Evolutionary conservation across 78 protist genomes (phyloP), one percentile per base, ranked within the genome.

Genomic region (Paulinella micropora): DNA sequence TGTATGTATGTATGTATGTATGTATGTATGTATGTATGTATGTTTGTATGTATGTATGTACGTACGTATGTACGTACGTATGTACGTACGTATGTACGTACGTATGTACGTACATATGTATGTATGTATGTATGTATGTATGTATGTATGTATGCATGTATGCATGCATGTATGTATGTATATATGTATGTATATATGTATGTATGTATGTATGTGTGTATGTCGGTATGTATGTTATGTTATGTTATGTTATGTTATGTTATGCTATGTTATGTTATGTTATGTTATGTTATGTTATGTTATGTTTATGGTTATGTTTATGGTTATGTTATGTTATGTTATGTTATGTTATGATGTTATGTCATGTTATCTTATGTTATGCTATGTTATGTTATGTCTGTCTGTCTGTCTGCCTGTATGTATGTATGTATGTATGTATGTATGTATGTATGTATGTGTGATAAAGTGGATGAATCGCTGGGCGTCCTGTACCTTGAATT

Each of bases 401-500:
- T 51, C 6, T 51, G 15, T 37, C 4, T 82, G 9, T 37, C 4
- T 37, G 9, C 9, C 4, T 82, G 9, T 82, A 82, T 37, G 9
- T 82, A 82, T 37, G 9, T 37, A 82, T 82, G 9, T 37, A 37
- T 82, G 9, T 37, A 82, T 37, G 9, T 37, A 82, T 82, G 9
- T 82, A 82, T 37, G 9, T 82, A 82, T 37, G 9, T 82, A 82
- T 82, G 9, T 51, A 51, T 51, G 15, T 51, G 15, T 15, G 15
- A 23, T 51, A 51, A 51, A 23, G 15, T 51, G 15, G 6, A 15
- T 15, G 6, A 23, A 51, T 51, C 6, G 32, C 6, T 6, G 6
- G 32, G 15, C 15, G 15, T 51, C 32, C 34, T 15, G 9, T 34
- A 29, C 38, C 34, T 81, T 92, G 37, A 95, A 97, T 32, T 90